Evolutionary conservation across 2,329 filamentous ascomycete genomes (phyloP).

Genomic region (Clathrospora elynae): DNA sequence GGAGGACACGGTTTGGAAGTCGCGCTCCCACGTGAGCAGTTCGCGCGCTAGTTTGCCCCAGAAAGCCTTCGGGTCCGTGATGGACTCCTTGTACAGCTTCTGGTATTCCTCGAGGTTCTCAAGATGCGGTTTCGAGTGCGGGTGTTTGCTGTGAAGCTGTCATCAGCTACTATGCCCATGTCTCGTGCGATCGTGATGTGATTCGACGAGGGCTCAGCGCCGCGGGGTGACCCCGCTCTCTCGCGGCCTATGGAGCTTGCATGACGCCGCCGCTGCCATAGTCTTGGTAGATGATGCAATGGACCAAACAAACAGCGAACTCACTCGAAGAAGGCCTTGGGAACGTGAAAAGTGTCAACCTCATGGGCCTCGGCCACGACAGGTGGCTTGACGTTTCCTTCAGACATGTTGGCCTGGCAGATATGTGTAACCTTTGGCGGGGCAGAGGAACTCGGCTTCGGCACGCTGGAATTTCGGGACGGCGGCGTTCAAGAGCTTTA

Average conservation of each 20-base stretch:
- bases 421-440: slow-evolving; percentile 12
- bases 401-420: slow-evolving; percentile 49
- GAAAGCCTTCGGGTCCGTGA: slow-evolving; percentile 85
- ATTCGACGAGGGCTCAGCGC: slow-evolving; percentile 15
- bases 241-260: slow-evolving; percentile 16
- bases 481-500: slow-evolving; percentile 3
- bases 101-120: slow-evolving; percentile 66
- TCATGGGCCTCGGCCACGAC: slow-evolving; percentile 77
- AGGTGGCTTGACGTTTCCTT: slow-evolving; percentile 50
- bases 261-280: slow-evolving; percentile 21
- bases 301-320: slow-evolving; percentile 26
- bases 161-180: slow-evolving; percentile 17
- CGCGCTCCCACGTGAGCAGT: slow-evolving; percentile 84
- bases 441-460: slow-evolving; percentile 12
- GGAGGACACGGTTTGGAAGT: slow-evolving; percentile 86
- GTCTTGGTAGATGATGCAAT: slow-evolving; percentile 26
- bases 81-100: slow-evolving; percentile 77
- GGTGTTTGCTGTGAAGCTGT: slow-evolving; percentile 59
- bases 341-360: slow-evolving; percentile 72
- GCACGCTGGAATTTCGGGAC: slow-evolving; percentile 15
- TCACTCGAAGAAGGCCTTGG: slow-evolving; percentile 55
- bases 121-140: slow-evolving; percentile 62
- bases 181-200: slow-evolving; percentile 9
- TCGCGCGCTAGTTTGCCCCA: slow-evolving; percentile 87
- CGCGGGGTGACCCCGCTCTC: slow-evolving; percentile 45